These are phyloP conservation scores for Penicillium parvum DNA, from an alignment of 495 filamentous ascomycete genomes.

Conservation along the genomic window DNA sequence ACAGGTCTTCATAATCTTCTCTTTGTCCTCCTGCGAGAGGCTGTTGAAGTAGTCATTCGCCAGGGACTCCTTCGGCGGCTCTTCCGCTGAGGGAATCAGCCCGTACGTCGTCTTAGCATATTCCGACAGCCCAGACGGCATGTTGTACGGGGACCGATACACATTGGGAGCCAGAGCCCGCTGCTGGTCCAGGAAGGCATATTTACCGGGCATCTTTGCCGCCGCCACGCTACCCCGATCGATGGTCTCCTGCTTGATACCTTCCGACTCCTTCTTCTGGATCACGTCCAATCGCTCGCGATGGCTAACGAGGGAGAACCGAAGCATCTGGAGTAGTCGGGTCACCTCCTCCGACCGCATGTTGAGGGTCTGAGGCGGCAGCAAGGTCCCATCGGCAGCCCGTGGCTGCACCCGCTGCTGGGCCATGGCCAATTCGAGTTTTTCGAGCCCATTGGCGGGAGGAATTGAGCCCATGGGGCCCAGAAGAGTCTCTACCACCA, in stretches of 20 bases:
- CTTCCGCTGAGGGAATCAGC: constrained; percentile 33
- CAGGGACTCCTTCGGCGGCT: constrained; percentile 38
- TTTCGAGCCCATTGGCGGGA: constrained; percentile 42
- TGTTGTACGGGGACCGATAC: constrained; percentile 48
- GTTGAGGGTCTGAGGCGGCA: constrained; percentile 43
- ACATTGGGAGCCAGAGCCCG: constrained; percentile 39
- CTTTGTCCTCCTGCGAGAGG: constrained; percentile 37
- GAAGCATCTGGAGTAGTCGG: constrained; percentile 44
- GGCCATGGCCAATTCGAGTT: constrained; percentile 46
- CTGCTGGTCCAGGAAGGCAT: constrained; percentile 44
- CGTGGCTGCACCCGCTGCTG: constrained; percentile 46
- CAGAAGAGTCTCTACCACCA: constrained; percentile 45
- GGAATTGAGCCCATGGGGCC: constrained; percentile 47
- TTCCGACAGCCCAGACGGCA: constrained; percentile 44
- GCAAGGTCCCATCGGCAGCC: constrained; percentile 39
- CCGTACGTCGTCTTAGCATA: constrained; percentile 42
- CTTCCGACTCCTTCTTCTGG: constrained; percentile 42
- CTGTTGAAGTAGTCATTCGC: constrained; percentile 44
- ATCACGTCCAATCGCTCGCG: constrained; percentile 45
- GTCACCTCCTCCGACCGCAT: constrained; percentile 48
- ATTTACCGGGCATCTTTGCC: constrained; percentile 39
- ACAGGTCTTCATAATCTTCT: constrained; percentile 46
- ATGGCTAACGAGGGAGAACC: constrained; percentile 44
- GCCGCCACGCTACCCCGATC: constrained; percentile 30
- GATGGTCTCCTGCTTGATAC: constrained; percentile 33